These are phyloP conservation scores for Aquilaria sinensis DNA, from an alignment of 345 rosid species.

Conservation along the genomic window DNA sequence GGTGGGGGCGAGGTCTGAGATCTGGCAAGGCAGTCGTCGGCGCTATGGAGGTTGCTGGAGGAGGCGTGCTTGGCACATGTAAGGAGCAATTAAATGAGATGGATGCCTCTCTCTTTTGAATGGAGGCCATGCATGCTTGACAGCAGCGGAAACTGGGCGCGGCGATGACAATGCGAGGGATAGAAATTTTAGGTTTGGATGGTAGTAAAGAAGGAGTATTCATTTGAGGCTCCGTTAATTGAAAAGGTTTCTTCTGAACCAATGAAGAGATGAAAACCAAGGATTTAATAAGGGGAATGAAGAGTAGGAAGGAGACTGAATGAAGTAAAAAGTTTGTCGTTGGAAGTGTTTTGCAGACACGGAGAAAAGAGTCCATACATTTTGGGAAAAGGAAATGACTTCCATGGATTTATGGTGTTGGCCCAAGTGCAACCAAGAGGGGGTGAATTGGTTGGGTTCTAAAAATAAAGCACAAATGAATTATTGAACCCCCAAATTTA, in stretches of 20 bases:
- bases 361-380: slow-evolving; percentile 14
- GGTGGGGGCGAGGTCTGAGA: slow-evolving; percentile 32
- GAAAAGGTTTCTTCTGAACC: background rate
- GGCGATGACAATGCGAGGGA: slow-evolving; percentile 31
- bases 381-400: slow-evolving; percentile 3
- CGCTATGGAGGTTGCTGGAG: slow-evolving; percentile 40
- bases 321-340: slow-evolving; percentile 7
- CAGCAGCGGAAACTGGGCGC: slow-evolving; percentile 8
- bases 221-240: slow-evolving; percentile 13
- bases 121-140: slow-evolving; percentile 1
- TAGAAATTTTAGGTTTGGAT: slow-evolving; percentile 34
- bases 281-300: slow-evolving; percentile 13
- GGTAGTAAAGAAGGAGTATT: slow-evolving; percentile 9
- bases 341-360: slow-evolving; percentile 14
- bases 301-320: slow-evolving; percentile 4
- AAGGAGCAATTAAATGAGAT: slow-evolving; percentile 43
- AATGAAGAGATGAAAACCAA: background rate
- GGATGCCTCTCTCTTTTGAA: slow-evolving; percentile 33
- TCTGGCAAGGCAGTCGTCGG: slow-evolving; percentile 36
- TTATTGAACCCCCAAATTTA: too few relatives aligned
- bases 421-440: too few relatives aligned
- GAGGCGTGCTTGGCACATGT: slow-evolving; percentile 39
- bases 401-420: background rate
- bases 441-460: too few relatives aligned
- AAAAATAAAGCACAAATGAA: too few relatives aligned